Base-by-base conservation (phyloP, 768 basidiomycete species). In the Candolleomyces efflorescens region DNA sequence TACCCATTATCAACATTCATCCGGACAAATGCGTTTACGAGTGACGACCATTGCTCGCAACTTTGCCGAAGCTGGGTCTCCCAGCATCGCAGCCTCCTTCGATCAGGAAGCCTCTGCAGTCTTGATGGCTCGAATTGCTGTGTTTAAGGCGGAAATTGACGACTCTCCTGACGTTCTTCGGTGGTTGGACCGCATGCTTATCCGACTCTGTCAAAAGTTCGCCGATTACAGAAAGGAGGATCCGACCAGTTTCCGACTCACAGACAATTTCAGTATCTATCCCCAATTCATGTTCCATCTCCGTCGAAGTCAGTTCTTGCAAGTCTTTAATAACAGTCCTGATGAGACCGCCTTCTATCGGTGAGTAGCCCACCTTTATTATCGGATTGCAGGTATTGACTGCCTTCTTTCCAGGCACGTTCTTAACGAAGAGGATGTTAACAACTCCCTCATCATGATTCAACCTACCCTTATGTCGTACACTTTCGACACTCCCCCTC, bases 281-380 rank as follows among this genome's bases (percentile, higher is more conserved):
- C 97, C 97, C 15, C 97, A 98, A 69, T 99, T 99, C 79, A 99
- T 98, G 97, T 99, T 98, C 87, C 97, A 99, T 74, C 73, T 99
- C 60, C 82, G 96, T 59, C 79, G 97, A 70, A 94, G 92, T 81
- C 96, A 98, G 75, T 98, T 99, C 79, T 78, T 99, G 70, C 97
- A 99, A 74, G 95, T 98, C 55, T 98, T 98, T 76, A 98, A 98
- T 74, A 99, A 98, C 79, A 95, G 93, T 80, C 97, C 97, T 7
- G 97, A 99, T 70, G 97, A 99, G 77, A 98, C 95, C 18, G 97
- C 95, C 13, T 98, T 96, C 80, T 98, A 98, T 73, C 82, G 95
- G 94, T 88, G 53, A 63, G 84, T 63, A 10, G 7, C n/a, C 53
- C 54, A n/a, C 54, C 26, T 59, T 32, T 15, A 22, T 50, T 53